phyloP scores from a whole-genome alignment of 1,284 basidiomycete genomes.

The Boletus hoseneyae region DNA sequence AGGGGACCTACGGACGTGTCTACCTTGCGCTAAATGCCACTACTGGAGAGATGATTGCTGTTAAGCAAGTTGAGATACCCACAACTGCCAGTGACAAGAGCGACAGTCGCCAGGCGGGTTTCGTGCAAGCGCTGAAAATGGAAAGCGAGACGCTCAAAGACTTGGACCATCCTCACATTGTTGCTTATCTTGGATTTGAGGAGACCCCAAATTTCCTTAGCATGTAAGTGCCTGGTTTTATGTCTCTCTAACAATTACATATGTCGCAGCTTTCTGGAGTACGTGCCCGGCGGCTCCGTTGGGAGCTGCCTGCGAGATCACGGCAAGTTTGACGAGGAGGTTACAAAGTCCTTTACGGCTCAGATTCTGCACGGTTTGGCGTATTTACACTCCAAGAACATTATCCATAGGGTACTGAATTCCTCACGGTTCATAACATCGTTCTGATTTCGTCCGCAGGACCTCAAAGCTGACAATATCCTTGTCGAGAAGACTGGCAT shows the following conservation, averaged over 20 bases:
- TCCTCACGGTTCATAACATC: not conserved
- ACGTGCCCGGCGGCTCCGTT: slow-evolving; percentile 96
- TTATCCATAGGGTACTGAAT: slow-evolving; percentile 80
- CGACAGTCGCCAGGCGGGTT: slow-evolving; percentile 79
- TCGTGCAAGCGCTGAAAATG: slow-evolving; percentile 89
- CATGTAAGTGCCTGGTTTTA: slow-evolving; percentile 61
- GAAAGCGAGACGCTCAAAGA: slow-evolving; percentile 97
- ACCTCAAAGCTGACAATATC: slow-evolving; percentile 98
- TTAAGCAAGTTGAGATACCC: slow-evolving; percentile 98
- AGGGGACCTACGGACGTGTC: slow-evolving; percentile 94
- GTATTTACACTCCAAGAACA: slow-evolving; percentile 89
- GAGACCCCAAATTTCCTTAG: slow-evolving; percentile 87
- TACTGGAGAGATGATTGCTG: slow-evolving; percentile 98
- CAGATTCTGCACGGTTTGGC: slow-evolving; percentile 93
- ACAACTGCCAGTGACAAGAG: slow-evolving; percentile 86
- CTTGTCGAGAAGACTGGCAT: slow-evolving; percentile 90
- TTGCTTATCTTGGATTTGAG: slow-evolving; percentile 97
- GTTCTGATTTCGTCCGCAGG: slow-evolving; percentile 44
- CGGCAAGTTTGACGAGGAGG: slow-evolving; percentile 89
- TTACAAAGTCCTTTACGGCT: slow-evolving; percentile 88
- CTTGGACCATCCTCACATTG: slow-evolving; percentile 95
- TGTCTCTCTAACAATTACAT: slow-evolving; percentile 5
- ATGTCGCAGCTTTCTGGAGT: slow-evolving; percentile 83
- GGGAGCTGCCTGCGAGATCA: slow-evolving; percentile 91
- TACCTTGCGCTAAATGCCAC: slow-evolving; percentile 97